Evolutionary conservation across 768 basidiomycete genomes (phyloP), one percentile per base, ranked within the genome.

Genomic region (Ramaria sp.): DNA sequence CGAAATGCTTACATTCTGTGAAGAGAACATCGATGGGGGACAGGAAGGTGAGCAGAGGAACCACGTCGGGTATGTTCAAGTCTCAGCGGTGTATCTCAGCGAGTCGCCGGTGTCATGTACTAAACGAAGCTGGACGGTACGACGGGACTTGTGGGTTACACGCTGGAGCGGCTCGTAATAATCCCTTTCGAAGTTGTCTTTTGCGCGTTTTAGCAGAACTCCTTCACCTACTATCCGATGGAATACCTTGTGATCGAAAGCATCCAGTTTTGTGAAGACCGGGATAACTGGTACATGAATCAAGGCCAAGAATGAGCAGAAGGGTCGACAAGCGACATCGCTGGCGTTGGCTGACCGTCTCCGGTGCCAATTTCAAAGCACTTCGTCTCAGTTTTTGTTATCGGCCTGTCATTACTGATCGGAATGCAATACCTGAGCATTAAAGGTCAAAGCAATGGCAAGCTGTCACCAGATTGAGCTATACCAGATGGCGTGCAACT

Each of bases 401-500:
- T 55, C 13, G 68, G 62, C 19, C 73, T 57, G 19, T 54, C 51
- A 45, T 47, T 61, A 57, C 69, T 60, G 50, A 68, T 65, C 1
- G 62, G 61, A 51, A 75, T 66, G 54, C 74, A 75, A 52, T 69
- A 75, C 74, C 74, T 75, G 54, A 22, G 15, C n/a, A 24, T 38
- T 30, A 48, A 48, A n/a, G 19, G 12, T 31, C 31, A 47, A 34
- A 31, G 5, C 11, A 51, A 57, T 37, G 0, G 1, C 6, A 57
- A 27, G 55, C 6, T 33, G 9, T 43, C 57, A 38, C 60, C 22
- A 5, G 43, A 4, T 7, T 45, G 43, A 34, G 33, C 11, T 24
- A 22, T 51, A 72, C 73, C 73, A 76, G 24, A 75, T 73, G 0
- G 61, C 72, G 65, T 75, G 73, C 11, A 76, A 45, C 34, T 67